Evolutionary conservation across 2,329 filamentous ascomycete species (phyloP).

Genomic region (Xylariales sp.): DNA sequence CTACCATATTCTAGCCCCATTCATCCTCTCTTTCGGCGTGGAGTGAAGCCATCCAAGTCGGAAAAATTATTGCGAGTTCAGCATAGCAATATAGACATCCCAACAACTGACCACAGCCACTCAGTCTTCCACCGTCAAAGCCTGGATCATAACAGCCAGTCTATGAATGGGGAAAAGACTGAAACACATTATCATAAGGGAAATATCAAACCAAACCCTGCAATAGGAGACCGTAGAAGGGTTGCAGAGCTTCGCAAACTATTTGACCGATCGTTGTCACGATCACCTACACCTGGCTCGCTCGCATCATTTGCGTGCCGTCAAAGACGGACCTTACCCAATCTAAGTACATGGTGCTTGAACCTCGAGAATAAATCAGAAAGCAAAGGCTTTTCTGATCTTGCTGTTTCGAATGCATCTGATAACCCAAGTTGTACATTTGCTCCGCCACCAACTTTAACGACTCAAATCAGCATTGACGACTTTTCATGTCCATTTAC

Average conservation of each 20-base stretch:
- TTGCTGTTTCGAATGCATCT: too few relatives aligned
- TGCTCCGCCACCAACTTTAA: too few relatives aligned
- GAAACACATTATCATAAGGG: too few relatives aligned
- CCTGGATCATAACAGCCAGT: conserved; percentile 9
- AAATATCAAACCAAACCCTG: conserved; percentile 5
- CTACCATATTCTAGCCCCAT: conserved; percentile 2
- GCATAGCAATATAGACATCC: too few relatives aligned
- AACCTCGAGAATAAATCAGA: too few relatives aligned
- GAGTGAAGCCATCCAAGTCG: neutral
- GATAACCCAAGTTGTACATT: too few relatives aligned
- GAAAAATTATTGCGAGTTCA: too few relatives aligned
- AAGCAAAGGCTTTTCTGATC: too few relatives aligned
- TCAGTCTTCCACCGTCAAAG: conserved; percentile 7
- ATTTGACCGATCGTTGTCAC: conserved; percentile 19
- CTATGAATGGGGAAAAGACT: too few relatives aligned
- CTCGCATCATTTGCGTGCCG: conserved; percentile 8
- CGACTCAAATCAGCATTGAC: conserved; percentile 21
- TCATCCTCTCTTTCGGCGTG: conserved; percentile 8
- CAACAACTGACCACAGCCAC: too few relatives aligned
- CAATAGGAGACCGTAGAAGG: conserved; percentile 13
- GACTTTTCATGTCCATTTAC: conserved; percentile 23
- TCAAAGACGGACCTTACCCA: neutral
- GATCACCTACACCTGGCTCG: conserved; percentile 13
- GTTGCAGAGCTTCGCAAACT: conserved; percentile 24
- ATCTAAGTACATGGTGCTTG: too few relatives aligned